Conservation (phyloP, 1,284 basidiomycete genomes). For the Boletellus deceptivus region DNA sequence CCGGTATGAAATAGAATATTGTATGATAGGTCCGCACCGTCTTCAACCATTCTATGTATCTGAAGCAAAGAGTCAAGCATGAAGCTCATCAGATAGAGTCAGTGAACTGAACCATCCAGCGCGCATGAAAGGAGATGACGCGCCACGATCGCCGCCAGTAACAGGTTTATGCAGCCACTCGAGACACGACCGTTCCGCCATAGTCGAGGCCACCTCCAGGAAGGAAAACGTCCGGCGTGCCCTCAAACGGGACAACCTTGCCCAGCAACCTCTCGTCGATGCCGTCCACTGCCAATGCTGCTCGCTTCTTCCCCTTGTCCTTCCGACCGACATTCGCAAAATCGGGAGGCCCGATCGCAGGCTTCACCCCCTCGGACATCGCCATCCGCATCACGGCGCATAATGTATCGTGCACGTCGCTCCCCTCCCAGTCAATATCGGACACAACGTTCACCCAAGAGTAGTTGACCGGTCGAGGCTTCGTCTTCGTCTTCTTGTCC, state of each 20-base stretch:
- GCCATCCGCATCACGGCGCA: slow-evolving; percentile 55
- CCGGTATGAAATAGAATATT: slow-evolving; percentile 14
- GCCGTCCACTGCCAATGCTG: slow-evolving; percentile 8
- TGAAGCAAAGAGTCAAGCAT: not conserved
- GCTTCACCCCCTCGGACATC: slow-evolving; percentile 43
- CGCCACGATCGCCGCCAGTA: not conserved
- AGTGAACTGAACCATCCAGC: not conserved
- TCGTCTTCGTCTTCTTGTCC: slow-evolving; percentile 25
- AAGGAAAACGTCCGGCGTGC: slow-evolving; percentile 38
- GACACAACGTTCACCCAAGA: slow-evolving; percentile 71
- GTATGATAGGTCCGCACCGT: slow-evolving; percentile 15
- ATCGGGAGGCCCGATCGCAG: slow-evolving; percentile 35
- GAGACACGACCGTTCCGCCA: slow-evolving; percentile 33
- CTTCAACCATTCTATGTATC: not conserved
- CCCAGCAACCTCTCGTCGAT: slow-evolving; percentile 26
- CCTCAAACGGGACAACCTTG: slow-evolving; percentile 41
- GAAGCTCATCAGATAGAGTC: not conserved
- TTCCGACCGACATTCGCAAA: slow-evolving; percentile 13
- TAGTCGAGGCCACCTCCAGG: slow-evolving; percentile 27
- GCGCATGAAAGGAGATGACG: not conserved
- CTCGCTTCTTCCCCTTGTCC: slow-evolving; percentile 28
- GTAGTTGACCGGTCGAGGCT: slow-evolving; percentile 51
- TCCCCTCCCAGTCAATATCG: slow-evolving; percentile 79
- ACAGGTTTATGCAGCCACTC: slow-evolving; percentile 26
- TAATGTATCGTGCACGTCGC: slow-evolving; percentile 64